Percentiles rank a stretch among this genome's conserved stretches.
phyloP scores from a whole-genome alignment of 192 early-diverging fungal genomes.

The Spizellomyces sp. region DNA sequence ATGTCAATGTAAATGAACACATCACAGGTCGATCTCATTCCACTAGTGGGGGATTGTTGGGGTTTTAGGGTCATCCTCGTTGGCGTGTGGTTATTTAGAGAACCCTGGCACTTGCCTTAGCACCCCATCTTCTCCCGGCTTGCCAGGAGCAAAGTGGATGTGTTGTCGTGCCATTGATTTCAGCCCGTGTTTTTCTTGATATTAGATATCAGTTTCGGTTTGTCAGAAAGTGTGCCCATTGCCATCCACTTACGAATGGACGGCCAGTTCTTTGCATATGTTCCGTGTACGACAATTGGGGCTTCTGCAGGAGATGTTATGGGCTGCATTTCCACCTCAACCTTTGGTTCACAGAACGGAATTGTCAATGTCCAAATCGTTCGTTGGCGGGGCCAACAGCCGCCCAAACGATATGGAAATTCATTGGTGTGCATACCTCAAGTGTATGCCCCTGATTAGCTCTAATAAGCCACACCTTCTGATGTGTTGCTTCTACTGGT shows the following conservation, averaged over 20 bases:
- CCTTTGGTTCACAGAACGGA: conserved; percentile 4
- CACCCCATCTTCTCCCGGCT: conserved; percentile 65
- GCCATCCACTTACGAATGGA: conserved; percentile 49
- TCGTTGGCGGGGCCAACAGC: background rate
- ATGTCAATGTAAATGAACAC: conserved; percentile 83
- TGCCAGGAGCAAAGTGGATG: conserved; percentile 84
- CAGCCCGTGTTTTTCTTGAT: conserved; percentile 56
- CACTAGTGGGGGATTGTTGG: conserved; percentile 33
- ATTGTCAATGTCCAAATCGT: background rate
- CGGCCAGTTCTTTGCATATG: conserved; percentile 54
- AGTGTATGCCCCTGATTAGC: conserved; percentile 86
- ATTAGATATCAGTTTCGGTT: background rate
- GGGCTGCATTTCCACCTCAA: conserved; percentile 49
- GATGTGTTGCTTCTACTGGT: conserved; percentile 1
- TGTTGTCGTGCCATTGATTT: conserved; percentile 82
- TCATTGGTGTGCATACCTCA: conserved; percentile 10
- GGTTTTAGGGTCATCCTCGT: background rate
- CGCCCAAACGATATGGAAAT: no score
- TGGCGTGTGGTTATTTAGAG: no score
- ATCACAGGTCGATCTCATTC: conserved; percentile 70
- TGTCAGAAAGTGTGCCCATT: no score
- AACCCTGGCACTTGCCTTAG: conserved; percentile 46
- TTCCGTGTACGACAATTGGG: conserved; percentile 72
- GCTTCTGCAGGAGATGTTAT: conserved; percentile 49
- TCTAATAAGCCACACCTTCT: conserved; percentile 62